Conservation (phyloP, 345 rosid genomes). For the Aurinia saxatilis region DNA sequence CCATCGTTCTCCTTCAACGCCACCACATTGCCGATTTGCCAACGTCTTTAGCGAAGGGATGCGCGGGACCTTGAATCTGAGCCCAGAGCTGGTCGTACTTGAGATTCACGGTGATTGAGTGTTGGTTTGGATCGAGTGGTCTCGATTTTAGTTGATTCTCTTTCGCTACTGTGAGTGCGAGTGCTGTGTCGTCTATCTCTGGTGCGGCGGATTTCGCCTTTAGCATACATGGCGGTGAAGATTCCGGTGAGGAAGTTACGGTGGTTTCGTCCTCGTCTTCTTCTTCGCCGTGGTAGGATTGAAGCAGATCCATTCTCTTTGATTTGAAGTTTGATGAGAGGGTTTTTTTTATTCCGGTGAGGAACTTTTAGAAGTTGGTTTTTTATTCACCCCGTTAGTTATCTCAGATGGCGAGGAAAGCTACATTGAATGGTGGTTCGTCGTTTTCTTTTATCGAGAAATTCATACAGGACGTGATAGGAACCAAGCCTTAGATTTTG, state of each 20-base stretch:
- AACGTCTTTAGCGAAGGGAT: conserved; percentile 92
- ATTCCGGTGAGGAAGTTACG: conserved; percentile 41
- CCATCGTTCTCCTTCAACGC: conserved; percentile 55
- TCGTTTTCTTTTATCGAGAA: no score
- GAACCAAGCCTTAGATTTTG: no score
- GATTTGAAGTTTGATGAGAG: no score
- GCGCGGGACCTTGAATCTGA: conserved; percentile 77
- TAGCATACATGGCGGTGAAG: conserved; percentile 74
- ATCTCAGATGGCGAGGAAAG: no score
- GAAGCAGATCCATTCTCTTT: conserved; percentile 31
- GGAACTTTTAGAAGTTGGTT: no score
- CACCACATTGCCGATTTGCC: conserved; percentile 80
- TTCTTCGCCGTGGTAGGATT: conserved; percentile 26
- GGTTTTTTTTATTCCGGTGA: no score
- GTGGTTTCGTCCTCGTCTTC: no score
- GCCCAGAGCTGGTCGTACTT: conserved; percentile 93
- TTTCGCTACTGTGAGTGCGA: conserved; percentile 71
- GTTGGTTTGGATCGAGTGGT: conserved; percentile 81
- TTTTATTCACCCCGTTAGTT: no score
- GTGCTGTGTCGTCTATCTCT: conserved; percentile 79
- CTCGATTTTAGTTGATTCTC: conserved; percentile 43
- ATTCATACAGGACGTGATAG: no score
- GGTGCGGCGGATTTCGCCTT: conserved; percentile 82
- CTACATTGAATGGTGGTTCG: no score
- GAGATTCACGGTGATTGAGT: conserved; percentile 67